phyloP scores from a whole-genome alignment of 1,139 yeast genomes.

The Scheffersomyces segobiensis region DNA sequence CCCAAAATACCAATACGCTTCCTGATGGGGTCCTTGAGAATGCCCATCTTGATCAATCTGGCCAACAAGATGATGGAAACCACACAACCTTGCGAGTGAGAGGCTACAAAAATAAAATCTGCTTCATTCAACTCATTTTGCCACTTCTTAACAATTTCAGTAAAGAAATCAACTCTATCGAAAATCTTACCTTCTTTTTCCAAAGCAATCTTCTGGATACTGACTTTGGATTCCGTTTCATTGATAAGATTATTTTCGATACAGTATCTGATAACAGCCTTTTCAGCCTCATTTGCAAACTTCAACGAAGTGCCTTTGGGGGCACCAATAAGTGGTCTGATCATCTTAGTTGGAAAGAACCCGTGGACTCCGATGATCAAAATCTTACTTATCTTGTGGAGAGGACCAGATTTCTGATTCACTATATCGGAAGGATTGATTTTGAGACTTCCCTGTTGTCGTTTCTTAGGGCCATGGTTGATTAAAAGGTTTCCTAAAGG shows the following conservation, averaged over 20 bases:
- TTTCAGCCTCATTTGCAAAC: conserved; percentile 85
- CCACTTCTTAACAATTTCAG: conserved; percentile 72
- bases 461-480: conserved; percentile 22
- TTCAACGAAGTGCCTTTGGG: conserved; percentile 91
- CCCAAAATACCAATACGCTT: conserved; percentile 74
- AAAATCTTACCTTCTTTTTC: conserved; percentile 92
- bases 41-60: conserved; percentile 66
- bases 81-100: conserved; percentile 96
- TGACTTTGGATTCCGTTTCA: conserved; percentile 44
- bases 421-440: conserved; percentile 25
- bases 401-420: conserved; percentile 31
- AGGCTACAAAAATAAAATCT: conserved; percentile 83
- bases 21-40: conserved; percentile 48
- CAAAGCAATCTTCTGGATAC: conserved; percentile 85
- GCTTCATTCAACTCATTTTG: conserved; percentile 67
- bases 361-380: conserved; percentile 94
- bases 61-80: conserved; percentile 82
- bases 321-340: conserved; percentile 84
- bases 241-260: conserved; percentile 49
- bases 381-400: conserved; percentile 48
- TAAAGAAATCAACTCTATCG: conserved; percentile 81
- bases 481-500: conserved; percentile 47
- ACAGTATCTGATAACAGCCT: conserved; percentile 73
- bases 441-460: conserved; percentile 6
- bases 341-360: conserved; percentile 84